A percentile compares a stretch with the other conserved stretches of the same genome.
phyloP scores from a whole-genome alignment of 345 rosid genomes.

The Eucalyptus cloeziana region DNA sequence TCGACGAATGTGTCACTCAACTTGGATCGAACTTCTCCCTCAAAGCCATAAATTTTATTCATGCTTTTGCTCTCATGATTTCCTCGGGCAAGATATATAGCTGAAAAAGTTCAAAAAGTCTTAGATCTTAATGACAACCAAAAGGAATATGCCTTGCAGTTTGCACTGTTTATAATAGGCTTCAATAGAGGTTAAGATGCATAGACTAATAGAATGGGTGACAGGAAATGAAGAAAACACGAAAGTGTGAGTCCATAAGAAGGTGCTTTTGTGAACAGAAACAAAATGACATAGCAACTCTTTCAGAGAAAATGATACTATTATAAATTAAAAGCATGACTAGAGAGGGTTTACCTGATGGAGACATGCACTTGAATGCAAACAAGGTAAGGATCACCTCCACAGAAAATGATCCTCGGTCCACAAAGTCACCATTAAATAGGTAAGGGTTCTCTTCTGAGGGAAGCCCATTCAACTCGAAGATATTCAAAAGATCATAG shows the following conservation, averaged over 20 bases:
- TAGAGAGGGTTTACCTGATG: constrained; percentile 47
- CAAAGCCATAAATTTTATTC: constrained; percentile 99
- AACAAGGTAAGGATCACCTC: constrained; percentile 92
- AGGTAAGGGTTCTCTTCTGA: constrained; percentile 94
- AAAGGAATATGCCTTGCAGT: neutral
- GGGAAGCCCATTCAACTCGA: constrained; percentile 95
- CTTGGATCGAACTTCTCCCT: constrained; percentile 96
- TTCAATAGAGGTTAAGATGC: neutral
- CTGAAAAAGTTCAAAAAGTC: constrained; percentile 31
- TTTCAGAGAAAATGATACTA: neutral
- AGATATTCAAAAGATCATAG: constrained; percentile 86
- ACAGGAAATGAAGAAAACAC: neutral
- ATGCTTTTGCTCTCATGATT: constrained; percentile 99
- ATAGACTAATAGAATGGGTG: neutral
- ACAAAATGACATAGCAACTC: neutral
- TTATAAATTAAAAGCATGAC: neutral
- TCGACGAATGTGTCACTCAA: constrained; percentile 86
- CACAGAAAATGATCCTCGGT: constrained; percentile 91
- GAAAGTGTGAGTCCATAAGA: neutral
- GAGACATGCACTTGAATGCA: constrained; percentile 93
- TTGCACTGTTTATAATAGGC: neutral
- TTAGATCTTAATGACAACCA: neutral
- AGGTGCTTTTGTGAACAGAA: neutral
- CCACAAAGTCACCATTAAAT: constrained; percentile 97
- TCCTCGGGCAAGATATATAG: constrained; percentile 87